Conservation (phyloP, 2,329 filamentous ascomycete species). For the Diaporthe aspalathi region DNA sequence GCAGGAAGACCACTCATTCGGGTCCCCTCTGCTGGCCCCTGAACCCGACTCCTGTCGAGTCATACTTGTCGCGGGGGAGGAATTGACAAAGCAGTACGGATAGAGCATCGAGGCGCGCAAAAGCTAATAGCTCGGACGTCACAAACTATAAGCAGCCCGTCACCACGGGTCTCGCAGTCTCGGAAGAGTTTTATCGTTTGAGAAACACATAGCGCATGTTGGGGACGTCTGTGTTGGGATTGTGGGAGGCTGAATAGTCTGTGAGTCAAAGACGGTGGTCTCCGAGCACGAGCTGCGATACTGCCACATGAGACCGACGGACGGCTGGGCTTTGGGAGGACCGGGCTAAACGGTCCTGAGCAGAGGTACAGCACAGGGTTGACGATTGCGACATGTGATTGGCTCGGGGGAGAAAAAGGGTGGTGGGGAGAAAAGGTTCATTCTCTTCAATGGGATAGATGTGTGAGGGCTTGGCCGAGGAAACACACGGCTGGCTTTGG, state of each 20-base stretch:
- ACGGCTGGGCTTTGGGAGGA: not conserved
- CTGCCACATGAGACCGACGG: conserved; percentile 29
- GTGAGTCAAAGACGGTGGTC: not conserved
- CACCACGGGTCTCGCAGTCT: not conserved
- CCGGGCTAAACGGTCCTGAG: not conserved
- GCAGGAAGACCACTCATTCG: not conserved
- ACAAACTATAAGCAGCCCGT: not conserved
- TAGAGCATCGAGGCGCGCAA: not conserved
- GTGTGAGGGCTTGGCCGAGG: not conserved
- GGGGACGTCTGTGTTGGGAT: not conserved
- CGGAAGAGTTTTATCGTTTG: not conserved
- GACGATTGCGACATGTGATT: conserved; percentile 1
- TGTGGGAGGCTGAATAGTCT: conserved; percentile 11
- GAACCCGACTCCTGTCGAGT: not conserved
- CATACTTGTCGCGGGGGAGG: not conserved
- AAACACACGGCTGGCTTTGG: conserved; percentile 20
- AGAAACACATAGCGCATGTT: not conserved
- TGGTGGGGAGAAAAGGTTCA: not conserved
- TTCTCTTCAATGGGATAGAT: not conserved
- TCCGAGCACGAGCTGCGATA: not conserved
- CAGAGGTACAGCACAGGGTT: not conserved
- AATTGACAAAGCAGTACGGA: not conserved
- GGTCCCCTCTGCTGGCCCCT: not conserved
- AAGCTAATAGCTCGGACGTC: conserved; percentile 12
- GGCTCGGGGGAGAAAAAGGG: not conserved